Conservation (phyloP, 2,329 filamentous ascomycete genomes). For the Chaetothyriales sp. region DNA sequence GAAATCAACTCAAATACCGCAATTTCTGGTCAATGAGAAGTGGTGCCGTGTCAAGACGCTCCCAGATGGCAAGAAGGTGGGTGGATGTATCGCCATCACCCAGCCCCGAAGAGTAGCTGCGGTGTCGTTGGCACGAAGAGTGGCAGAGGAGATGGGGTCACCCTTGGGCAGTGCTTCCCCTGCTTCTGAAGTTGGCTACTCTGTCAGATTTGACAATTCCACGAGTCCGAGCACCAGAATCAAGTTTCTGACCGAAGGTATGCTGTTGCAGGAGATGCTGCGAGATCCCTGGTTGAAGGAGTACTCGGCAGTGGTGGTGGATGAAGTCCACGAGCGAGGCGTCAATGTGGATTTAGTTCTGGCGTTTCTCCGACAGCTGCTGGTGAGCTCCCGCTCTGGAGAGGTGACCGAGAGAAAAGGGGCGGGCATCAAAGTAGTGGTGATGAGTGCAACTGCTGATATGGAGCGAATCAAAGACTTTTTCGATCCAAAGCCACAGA, state of each 20-base stretch:
- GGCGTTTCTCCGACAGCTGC: conserved; percentile 62
- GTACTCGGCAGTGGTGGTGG: conserved; percentile 82
- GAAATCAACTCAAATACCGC: conserved; percentile 91
- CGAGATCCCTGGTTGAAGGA: conserved; percentile 65
- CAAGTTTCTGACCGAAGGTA: conserved; percentile 92
- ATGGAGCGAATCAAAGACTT: conserved; percentile 63
- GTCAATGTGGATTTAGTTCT: conserved; percentile 84
- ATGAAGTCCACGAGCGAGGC: conserved; percentile 93
- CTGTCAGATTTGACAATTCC: conserved; percentile 82
- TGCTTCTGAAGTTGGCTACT: conserved; percentile 65
- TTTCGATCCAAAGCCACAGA: conserved; percentile 34
- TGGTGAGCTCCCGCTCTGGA: conserved; percentile 14
- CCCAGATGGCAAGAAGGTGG: conserved; percentile 34
- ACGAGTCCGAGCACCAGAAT: conserved; percentile 68
- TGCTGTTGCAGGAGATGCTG: conserved; percentile 85
- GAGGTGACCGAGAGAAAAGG: conserved; percentile 42
- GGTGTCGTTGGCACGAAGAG: conserved; percentile 74
- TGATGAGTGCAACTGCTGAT: conserved; percentile 96
- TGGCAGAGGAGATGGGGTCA: conserved; percentile 66
- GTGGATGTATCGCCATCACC: conserved; percentile 79
- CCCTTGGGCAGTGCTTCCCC: conserved; percentile 35
- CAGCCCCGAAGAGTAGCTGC: conserved; percentile 89
- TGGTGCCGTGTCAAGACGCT: conserved; percentile 50
- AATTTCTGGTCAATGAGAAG: conserved; percentile 63
- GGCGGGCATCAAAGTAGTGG: conserved; percentile 66